These are phyloP conservation scores for Microbotryomycetes sp. DNA, from an alignment of 1,284 basidiomycete genomes.

Conservation along the genomic window DNA sequence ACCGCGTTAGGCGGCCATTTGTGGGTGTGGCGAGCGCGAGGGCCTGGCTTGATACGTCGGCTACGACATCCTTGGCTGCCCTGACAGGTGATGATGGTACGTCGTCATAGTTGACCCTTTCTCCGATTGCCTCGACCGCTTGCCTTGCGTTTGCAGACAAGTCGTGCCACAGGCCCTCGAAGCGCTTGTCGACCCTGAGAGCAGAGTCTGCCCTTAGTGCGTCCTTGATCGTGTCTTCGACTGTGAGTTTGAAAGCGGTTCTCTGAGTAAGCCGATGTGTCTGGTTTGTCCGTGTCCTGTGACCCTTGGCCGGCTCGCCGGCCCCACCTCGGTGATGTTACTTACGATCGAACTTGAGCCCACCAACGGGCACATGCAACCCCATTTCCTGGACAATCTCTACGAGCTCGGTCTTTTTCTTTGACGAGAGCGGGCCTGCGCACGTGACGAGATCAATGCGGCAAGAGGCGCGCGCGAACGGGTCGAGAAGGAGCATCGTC, in stretches of 20 bases:
- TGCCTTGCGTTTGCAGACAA: slow-evolving; percentile 13
- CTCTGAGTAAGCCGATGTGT: neutral
- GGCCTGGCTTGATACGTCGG: neutral
- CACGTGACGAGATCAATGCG: too few relatives aligned
- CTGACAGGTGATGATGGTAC: neutral
- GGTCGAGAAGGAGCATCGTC: too few relatives aligned
- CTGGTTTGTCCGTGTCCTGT: neutral
- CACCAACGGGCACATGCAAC: neutral
- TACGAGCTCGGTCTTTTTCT: neutral
- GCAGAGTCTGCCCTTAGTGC: neutral
- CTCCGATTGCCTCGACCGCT: neutral
- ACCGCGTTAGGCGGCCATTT: neutral
- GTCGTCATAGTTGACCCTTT: neutral
- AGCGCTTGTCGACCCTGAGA: slow-evolving; percentile 4
- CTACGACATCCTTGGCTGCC: neutral
- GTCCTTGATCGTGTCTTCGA: slow-evolving; percentile 2
- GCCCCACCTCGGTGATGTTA: neutral
- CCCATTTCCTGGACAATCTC: neutral
- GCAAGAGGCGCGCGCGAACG: too few relatives aligned
- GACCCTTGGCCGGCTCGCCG: neutral
- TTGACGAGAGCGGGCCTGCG: neutral
- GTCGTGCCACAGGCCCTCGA: slow-evolving; percentile 8
- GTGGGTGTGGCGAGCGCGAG: slow-evolving; percentile 9
- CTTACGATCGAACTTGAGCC: neutral
- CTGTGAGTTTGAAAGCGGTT: too few relatives aligned